These are phyloP conservation scores for Circinella minor DNA, from an alignment of 371 early-diverging fungal genomes.

Conservation along the genomic window DNA sequence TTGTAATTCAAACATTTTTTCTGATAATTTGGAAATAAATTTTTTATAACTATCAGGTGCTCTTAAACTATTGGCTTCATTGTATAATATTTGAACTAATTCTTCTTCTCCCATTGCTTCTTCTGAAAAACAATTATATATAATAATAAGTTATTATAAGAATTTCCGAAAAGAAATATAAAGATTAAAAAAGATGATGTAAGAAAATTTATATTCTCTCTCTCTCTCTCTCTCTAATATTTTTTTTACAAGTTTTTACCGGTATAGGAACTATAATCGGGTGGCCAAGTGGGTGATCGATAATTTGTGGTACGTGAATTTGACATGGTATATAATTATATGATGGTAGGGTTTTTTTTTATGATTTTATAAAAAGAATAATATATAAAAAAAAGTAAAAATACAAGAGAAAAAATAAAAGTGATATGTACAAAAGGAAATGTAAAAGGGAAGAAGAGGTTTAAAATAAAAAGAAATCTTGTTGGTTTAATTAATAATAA, in stretches of 20 bases:
- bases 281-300: slow-evolving; percentile 14
- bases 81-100: not conserved
- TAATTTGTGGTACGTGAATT: not conserved
- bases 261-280: slow-evolving; percentile 12
- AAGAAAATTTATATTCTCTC: no score
- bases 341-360: no score
- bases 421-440: no score
- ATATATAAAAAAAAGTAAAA: no score
- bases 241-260: not conserved
- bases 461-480: no score
- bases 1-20: not conserved
- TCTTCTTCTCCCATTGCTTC: slow-evolving; percentile 2
- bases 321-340: not conserved
- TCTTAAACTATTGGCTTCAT: slow-evolving; percentile 6
- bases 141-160: not conserved
- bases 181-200: no score
- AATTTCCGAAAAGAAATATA: no score
- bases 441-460: no score
- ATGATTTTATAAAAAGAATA: no score
- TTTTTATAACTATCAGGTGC: slow-evolving; percentile 13
- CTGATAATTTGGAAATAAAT: slow-evolving; percentile 1
- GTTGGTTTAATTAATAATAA: no score
- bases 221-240: not conserved
- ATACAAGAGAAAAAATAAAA: no score
- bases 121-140: not conserved